Evolutionary conservation across 1,139 yeast species (phyloP).

Genomic region (Yamadazyma siamensis): DNA sequence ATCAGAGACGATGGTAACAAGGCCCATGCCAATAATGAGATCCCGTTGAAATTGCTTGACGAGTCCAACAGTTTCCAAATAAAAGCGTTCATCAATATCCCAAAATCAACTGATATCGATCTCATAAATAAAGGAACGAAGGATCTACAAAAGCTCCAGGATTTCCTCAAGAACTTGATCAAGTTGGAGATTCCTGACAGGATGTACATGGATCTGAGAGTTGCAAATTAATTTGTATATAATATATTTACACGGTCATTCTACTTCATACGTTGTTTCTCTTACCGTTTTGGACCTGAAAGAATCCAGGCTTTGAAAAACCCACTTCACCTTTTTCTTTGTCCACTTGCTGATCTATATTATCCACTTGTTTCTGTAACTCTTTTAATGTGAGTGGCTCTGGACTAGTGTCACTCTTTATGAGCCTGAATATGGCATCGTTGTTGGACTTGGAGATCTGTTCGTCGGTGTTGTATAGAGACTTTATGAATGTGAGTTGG

Average conservation of each 20-base stretch:
- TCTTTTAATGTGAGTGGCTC: slow-evolving; percentile 21
- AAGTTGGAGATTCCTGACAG: slow-evolving; percentile 74
- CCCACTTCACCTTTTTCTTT: slow-evolving; percentile 27
- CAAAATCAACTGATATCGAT: slow-evolving; percentile 73
- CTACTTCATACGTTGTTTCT: too few relatives aligned
- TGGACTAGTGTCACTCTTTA: slow-evolving; percentile 31
- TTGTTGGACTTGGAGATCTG: slow-evolving; percentile 13
- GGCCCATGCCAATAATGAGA: slow-evolving; percentile 16
- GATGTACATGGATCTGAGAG: slow-evolving; percentile 72
- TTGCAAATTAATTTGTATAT: slow-evolving; percentile 3
- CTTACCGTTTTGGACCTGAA: slow-evolving; percentile 1
- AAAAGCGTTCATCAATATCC: slow-evolving; percentile 66
- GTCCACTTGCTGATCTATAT: slow-evolving; percentile 17
- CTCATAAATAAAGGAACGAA: slow-evolving; percentile 63
- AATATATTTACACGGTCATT: slow-evolving; percentile 1
- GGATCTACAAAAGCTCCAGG: slow-evolving; percentile 59
- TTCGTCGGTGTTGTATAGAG: slow-evolving; percentile 28
- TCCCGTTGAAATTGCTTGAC: slow-evolving; percentile 48
- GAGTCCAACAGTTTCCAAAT: slow-evolving; percentile 57
- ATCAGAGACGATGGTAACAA: slow-evolving; percentile 32
- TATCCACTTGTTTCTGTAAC: slow-evolving; percentile 20
- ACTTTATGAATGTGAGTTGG: slow-evolving; percentile 47
- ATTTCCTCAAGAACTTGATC: slow-evolving; percentile 62
- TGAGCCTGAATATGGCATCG: slow-evolving; percentile 30
- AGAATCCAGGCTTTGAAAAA: slow-evolving; percentile 7